Evolutionary conservation across 1,284 basidiomycete species (phyloP).

Genomic region (Fistulinella cinereoalba): DNA sequence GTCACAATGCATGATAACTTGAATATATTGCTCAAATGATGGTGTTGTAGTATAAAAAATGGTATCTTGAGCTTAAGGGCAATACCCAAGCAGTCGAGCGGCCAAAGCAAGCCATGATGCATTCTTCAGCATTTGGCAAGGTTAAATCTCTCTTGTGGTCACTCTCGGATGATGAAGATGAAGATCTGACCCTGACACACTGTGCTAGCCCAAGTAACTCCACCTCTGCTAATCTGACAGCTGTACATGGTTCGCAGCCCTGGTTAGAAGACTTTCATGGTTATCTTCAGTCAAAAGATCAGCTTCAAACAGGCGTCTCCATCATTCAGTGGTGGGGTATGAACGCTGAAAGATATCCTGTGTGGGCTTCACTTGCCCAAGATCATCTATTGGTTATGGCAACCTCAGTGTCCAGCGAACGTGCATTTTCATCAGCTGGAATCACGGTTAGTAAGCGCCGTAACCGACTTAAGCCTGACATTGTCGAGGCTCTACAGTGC

Average conservation of each 20-base stretch:
- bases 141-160: neutral
- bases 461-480: neutral
- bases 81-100: neutral
- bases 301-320: slow-evolving; percentile 13
- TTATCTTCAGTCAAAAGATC: slow-evolving; percentile 26
- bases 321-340: slow-evolving; percentile 33
- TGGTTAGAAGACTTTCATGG: slow-evolving; percentile 29
- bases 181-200: neutral
- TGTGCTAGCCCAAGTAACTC: neutral
- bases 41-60: neutral
- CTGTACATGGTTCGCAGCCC: slow-evolving; percentile 2
- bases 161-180: neutral
- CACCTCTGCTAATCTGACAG: neutral
- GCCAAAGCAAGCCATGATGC: neutral
- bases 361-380: neutral
- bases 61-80: neutral
- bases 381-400: slow-evolving; percentile 8
- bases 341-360: neutral
- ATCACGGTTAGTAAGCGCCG: slow-evolving; percentile 4
- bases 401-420: slow-evolving; percentile 1
- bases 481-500: slow-evolving; percentile 7
- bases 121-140: neutral
- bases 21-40: neutral
- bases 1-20: neutral
- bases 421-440: neutral